Evolutionary conservation across 2,329 filamentous ascomycete genomes (phyloP), one percentile per base, ranked within the genome.

Genomic region (Myriosclerotinia curreyana): DNA sequence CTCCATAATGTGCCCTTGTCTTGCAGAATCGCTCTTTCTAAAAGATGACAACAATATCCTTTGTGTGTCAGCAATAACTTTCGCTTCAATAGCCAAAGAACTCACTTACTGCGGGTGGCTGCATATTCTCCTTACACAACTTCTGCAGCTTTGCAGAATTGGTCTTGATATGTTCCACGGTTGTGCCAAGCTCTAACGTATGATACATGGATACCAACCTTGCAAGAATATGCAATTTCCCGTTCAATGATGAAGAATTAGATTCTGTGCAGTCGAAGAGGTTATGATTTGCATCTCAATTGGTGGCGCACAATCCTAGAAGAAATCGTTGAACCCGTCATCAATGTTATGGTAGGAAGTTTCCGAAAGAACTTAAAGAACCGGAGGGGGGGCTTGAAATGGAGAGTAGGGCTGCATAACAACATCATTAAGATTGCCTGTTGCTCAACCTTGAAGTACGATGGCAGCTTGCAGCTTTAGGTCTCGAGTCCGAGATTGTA

Each of bases 151-250:
- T 38, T 64, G 62, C 55, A 60, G 56, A 48, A 56, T 51, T 60
- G 55, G 54, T 31, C 46, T 53, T 60, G 62, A 46, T 59, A 49
- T 64, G 62, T 64, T 42, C n/a, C 55, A 64, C 62, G 34, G 31
- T 40, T 28, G 55, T 60, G 53, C 46, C 55, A 64, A 64, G 55
- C 62, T 64, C 40, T 17, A 64, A 60, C 62, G 62, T 64, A 64
- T 60, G 55, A 60, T 61, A 28, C 31, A 64, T 50, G 54, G 48
- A 38, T 60, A 58, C 34, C 55, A 44, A 60, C 48, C 62, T 60
- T 52, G 40, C 22, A 22, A 48, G n/a, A 38, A 25, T 36, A 60
- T 64, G 62, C 55, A 44, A 54, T 60, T 31, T 46, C 62, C 62
- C 62, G 62, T n/a, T 46, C 25, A 20, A 50, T 49, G 62, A 61